Base-by-base conservation (phyloP, 2,329 filamentous ascomycete genomes). In the Aspergillus brasiliensis region DNA sequence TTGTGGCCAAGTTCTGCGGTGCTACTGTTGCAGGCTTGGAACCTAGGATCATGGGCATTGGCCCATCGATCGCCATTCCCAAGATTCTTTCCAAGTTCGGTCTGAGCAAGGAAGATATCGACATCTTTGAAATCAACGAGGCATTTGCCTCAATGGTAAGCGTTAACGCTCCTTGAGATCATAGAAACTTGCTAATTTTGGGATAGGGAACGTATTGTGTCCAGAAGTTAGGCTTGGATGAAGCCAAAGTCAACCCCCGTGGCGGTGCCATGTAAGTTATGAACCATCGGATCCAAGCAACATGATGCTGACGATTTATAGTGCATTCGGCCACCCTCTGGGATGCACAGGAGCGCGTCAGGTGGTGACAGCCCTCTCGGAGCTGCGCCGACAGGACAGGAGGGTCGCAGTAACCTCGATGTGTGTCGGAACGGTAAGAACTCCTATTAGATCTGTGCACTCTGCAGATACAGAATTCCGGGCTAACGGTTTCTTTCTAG, bases 261-360 rank as follows among this genome's bases (percentile, higher is more conserved):
- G 93, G 93, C 64, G 93, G 93, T 65, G 91, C 92, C 40, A 96
- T 97, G 76, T 78, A 72, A 72, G 76, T 63, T 10, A 42, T 15
- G 4, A 23, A 3, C 38, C 54, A 11, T 3, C 15, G 38, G 27
- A 37, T 13, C 46, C 19, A 19, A 27, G n/a, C n/a, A 17, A 25
- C 28, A 17, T 34, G 53, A 51, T 28, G 37, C 64, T 69, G 46
- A 69, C 58, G 15, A 11, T n/a, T 10, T 15, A 42, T 51, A 75
- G 73, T 78, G 92, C 92, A n/a, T 93, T 96, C 72, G 91, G 92
- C 8, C 93, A 97, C 78, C 93, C 93, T 0, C 82, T 97, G 13
- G 93, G 93, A 54, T 94, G 91, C 76, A 97, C 94, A 0, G 93
- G 93, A 58, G 93, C 92, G 13, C 85, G 93, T 69, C 93, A 97